Evolutionary conservation across 179 eudicot species (phyloP), one percentile per base, ranked within the genome.

Genomic region (Silene vulgaris): DNA sequence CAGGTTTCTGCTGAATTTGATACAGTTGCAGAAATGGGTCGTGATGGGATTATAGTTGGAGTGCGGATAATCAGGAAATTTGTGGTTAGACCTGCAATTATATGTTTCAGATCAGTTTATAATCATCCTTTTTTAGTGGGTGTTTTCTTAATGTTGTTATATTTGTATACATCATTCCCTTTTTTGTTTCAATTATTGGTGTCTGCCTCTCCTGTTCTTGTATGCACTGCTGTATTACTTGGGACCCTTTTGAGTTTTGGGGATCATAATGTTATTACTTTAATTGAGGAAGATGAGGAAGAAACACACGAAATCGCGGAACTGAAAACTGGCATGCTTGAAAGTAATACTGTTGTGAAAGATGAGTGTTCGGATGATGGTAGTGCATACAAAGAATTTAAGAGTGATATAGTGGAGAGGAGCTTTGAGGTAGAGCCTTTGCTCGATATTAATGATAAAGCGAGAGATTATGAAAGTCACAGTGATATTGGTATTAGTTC

Each of bases 161-260:
- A 82, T 74, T 72, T 91, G 86, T 80, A 90, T 75, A 89, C 87
- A 87, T 87, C 88, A 61, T 90, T 77, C 68, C 98, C 98, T 50
- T 85, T 84, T 71, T 13, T 91, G 82, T 91, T 93, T 84, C 88
- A 88, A 4, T 59, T 91, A 3, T 81, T 93, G 82, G 84, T 91
- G 8, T 89, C 89, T 82, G 85, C 88, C 16, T 91, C 96, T n/a
- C 98, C 98, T 84, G 89, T 93, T 64, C 85, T 93, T 86, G 85
- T 89, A 71, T 91, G 92, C 68, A 93, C 96, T 81, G 89, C 87
- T 81, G 79, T 87, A 75, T 83, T 93, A 84, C 96, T 93, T 80
- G 98, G 98, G 54, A 82, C 87, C 61, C 88, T 93, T 26, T 87
- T 93, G 86, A 91, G 91, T 86, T 89, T 85, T 63, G 97, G 97